Evolutionary conservation across 2,329 filamentous ascomycete genomes (phyloP).

Genomic region (Hypomyces rosellus): DNA sequence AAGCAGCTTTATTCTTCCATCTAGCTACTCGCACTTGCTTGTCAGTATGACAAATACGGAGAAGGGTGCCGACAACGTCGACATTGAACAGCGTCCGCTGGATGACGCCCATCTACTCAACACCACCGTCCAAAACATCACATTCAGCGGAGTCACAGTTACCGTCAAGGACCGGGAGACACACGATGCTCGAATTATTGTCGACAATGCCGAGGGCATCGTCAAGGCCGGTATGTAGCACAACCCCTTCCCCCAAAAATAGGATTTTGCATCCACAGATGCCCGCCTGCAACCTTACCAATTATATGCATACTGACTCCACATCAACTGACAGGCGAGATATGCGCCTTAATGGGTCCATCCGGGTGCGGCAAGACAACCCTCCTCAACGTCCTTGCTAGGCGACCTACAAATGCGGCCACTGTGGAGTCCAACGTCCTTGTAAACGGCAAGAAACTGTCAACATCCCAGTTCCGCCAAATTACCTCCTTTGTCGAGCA

Average conservation of each 20-base stretch:
- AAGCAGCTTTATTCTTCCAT: background rate
- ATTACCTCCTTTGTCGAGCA: constrained; percentile 79
- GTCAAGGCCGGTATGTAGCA: constrained; percentile 50
- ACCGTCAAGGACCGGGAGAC: constrained; percentile 66
- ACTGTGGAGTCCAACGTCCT: constrained; percentile 38
- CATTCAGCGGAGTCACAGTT: constrained; percentile 62
- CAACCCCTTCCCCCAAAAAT: background rate
- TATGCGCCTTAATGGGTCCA: constrained; percentile 78
- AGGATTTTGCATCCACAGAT: background rate
- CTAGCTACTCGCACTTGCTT: no score
- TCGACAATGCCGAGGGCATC: constrained; percentile 56
- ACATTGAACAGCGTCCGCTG: constrained; percentile 15
- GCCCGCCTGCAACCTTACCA: no score
- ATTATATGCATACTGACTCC: background rate
- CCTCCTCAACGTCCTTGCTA: constrained; percentile 71
- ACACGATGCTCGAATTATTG: constrained; percentile 55
- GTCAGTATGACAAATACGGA: background rate
- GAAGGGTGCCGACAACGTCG: background rate
- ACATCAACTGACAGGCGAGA: constrained; percentile 44
- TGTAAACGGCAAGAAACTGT: constrained; percentile 53
- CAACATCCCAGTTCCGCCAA: constrained; percentile 51
- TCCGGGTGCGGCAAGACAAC: constrained; percentile 73
- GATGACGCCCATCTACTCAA: constrained; percentile 52
- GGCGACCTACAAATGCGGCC: constrained; percentile 39
- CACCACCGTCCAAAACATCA: constrained; percentile 55